phyloP scores from a whole-genome alignment of 441 rosid species.

The Jatropha podagrica region DNA sequence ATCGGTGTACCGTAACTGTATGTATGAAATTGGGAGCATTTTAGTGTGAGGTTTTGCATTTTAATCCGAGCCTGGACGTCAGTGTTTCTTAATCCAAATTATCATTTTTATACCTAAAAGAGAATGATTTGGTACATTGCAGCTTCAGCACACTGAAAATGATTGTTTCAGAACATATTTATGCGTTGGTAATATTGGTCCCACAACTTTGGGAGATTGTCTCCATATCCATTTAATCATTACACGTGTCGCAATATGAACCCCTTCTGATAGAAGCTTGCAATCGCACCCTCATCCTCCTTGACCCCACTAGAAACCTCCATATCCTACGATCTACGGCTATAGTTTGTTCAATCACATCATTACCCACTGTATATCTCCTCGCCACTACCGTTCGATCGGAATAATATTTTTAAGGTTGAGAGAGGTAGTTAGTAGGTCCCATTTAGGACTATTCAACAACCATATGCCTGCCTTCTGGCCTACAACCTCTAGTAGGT shows the following conservation, averaged over 20 bases:
- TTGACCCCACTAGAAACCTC: background rate
- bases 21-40: too few species aligned
- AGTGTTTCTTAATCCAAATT: background rate
- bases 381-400: constrained; percentile 14
- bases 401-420: constrained; percentile 1
- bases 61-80: background rate
- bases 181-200: constrained; percentile 14
- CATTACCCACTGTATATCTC: background rate
- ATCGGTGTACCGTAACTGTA: too few species aligned
- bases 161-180: constrained; percentile 29
- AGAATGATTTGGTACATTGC: constrained; percentile 22
- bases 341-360: background rate
- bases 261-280: background rate
- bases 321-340: background rate
- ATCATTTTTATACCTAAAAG: background rate
- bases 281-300: too few species aligned
- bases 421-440: background rate
- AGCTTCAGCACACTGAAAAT: constrained; percentile 25
- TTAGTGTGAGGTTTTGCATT: too few species aligned
- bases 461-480: constrained; percentile 20
- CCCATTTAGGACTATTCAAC: constrained; percentile 24
- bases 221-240: background rate
- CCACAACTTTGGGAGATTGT: constrained; percentile 12
- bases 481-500: constrained; percentile 14
- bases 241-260: constrained; percentile 27